Conservation (phyloP, 176 grass and related monocot genomes). For the Saccharum officinarum region DNA sequence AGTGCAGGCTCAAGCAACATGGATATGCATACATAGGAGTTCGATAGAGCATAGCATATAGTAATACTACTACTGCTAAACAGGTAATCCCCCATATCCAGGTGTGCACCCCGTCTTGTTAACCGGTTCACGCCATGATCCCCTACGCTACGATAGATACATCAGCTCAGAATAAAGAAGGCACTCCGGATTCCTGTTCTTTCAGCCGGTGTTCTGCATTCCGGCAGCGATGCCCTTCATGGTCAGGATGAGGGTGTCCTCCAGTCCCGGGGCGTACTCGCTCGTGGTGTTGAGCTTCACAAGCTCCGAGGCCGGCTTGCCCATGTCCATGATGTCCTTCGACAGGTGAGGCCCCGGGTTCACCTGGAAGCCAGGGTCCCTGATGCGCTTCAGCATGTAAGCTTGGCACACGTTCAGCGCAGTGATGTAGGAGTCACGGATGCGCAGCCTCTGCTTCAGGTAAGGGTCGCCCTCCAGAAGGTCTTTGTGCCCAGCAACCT, state of each 20-base stretch:
- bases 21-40: not conserved
- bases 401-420: slow-evolving; percentile 86
- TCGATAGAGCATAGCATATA: not conserved
- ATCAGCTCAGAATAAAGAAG: not conserved
- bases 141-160: not conserved
- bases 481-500: slow-evolving; percentile 95
- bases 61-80: not conserved
- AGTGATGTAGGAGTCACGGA: slow-evolving; percentile 89
- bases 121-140: not conserved
- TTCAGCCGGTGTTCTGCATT: slow-evolving; percentile 94
- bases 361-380: slow-evolving; percentile 78
- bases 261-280: slow-evolving; percentile 85
- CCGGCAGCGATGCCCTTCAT: slow-evolving; percentile 99
- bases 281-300: slow-evolving; percentile 86
- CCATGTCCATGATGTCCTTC: slow-evolving; percentile 60
- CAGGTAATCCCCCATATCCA: not conserved
- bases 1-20: not conserved
- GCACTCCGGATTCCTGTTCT: not conserved
- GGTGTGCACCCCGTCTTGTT: not conserved
- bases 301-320: slow-evolving; percentile 60
- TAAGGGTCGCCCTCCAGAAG: slow-evolving; percentile 89
- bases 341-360: slow-evolving; percentile 64
- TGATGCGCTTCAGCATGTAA: slow-evolving; percentile 79
- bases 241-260: slow-evolving; percentile 95
- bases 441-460: slow-evolving; percentile 76